Evolutionary conservation across 371 early-diverging fungal genomes (phyloP), one percentile per base, ranked within the genome.

Genomic region (Dinochytrium kinnereticum): DNA sequence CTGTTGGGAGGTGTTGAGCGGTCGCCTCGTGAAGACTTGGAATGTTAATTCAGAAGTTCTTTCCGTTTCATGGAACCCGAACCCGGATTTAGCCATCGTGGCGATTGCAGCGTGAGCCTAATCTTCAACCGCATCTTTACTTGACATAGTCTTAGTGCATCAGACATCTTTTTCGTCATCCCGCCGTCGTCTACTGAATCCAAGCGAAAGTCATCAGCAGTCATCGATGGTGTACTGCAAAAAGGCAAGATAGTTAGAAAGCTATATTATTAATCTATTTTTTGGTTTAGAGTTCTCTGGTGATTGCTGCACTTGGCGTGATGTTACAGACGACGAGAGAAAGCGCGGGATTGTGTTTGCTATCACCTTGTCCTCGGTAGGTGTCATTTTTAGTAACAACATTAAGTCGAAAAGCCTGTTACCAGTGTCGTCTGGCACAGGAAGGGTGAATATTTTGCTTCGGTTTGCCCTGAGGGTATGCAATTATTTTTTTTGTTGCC

Each of bases 391-490:
- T 5, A 53, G 5, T n/a, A 15, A 13, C 55, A 53, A 15, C 26
- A 53, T 21, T 26, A 53, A 21, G 7, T 53, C 26, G 7, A 15
- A 26, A 13, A 91, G 79, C 79, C 81, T n/a, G 90, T 96, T 34
- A 92, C 91, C 71, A 86, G 91, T 64, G 82, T 98, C 34, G 87
- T 89, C 36, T 98, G 99, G 99, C 99, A 98, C 82, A 88, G 94
- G 68, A 94, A 93, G 81, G 99, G 99, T 73, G 97, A 98, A 81
- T 98, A 98, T 81, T 90, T 98, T 80, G 90, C 94, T 1, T 91
- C 94, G 7, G 90, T 96, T 10, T 86, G 92, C 0, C 91, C 96
- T 2, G 93, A 85, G 34, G 83, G 82, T 79, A 68, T 51, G 73
- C 34, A 3, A 30, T 10, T 70, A 33, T 30, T 1, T 2, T 55